Evolutionary conservation across 2,329 filamentous ascomycete species (phyloP), one percentile per base, ranked within the genome.

Genomic region (Fonsecaea erecta): DNA sequence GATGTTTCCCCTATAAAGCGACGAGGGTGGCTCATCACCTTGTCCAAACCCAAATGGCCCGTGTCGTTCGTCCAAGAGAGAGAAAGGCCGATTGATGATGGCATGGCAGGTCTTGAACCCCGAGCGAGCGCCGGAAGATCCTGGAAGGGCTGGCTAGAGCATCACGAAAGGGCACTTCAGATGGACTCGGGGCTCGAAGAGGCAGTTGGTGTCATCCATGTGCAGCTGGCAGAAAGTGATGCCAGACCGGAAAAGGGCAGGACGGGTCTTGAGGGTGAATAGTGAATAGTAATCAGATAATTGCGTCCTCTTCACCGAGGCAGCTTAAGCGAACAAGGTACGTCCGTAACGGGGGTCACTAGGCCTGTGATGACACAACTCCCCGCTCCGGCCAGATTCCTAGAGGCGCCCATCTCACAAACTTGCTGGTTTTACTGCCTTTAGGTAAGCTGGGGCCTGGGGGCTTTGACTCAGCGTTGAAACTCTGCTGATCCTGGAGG

Each of bases 171-270:
- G 30, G n/a, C n/a, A n/a, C 30, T 34, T 11, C 6, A 16, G 14
- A 26, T 30, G 14, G 16, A 32, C 12, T 56, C 4, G 11, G 18
- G 18, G 55, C 62, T 64, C 24, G 48, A 60, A 52, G 5, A 21
- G 54, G 62, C 16, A 55, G 51, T 43, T 46, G 55, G 28, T 43
- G 48, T 64, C 56, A 64, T 54, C 62, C 28, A 64, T 43, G 16
- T 60, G 56, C 48, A 60, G 37, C 12, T 3, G 24, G 14, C 1
- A 16, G 40, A 30, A 34, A 26, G 21, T 21, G 21, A 32, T 32
- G 43, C 35, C 43, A 52, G 18, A 30, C 46, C 52, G 43, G 32
- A 52, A 52, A 37, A 7, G 12, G n/a, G 30, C 11, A 21, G 16
- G n/a, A 1, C 26, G 11, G 16, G 40, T 32, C 1, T 12, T 30